Evolutionary conservation across 768 basidiomycete genomes (phyloP), one percentile per base, ranked within the genome.

Genomic region (Pholiota conissans): DNA sequence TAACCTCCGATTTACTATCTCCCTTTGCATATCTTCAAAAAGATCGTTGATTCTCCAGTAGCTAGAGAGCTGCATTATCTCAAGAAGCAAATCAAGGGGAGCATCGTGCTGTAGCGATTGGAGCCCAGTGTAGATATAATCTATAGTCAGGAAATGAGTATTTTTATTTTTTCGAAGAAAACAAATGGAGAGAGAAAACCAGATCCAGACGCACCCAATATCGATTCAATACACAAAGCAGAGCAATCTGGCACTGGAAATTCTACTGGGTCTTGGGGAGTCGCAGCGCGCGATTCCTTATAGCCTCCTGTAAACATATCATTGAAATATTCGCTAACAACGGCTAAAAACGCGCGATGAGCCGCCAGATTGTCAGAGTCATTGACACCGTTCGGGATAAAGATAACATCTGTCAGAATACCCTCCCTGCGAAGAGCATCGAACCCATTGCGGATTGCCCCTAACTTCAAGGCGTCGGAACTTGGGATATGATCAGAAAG

Each of bases 311-410:
- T 66, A 55, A 78, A 74, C 16, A 61, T 50, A 47, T 69, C 61
- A 14, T 59, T 52, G 59, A 79, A 76, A 57, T 72, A 63, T 13
- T 67, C 62, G 60, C 70, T 72, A 30, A 60, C 69, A 3, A 72
- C 73, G 14, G 72, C 71, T 30, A 82, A 63, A 55, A 77, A 76
- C 3, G 67, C 56, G 4, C 76, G 73, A 61, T 81, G 80, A 0
- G 75, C 79, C 3, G 66, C 64, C n/a, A 78, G 64, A 13, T 32
- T 32, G 6, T 13, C 30, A 6, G 30, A 32, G 30, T 32, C 13
- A 13, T 67, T 63, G 5, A 55, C 61, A 10, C 56, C 54, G 20
- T 55, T 48, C 0, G 72, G 59, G 22, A 62, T 48, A 51, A 83
- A 76, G 3, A 62, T 49, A 22, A 79, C 71, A 60, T 81, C 79